These are phyloP conservation scores for Nitzschia sp. DNA, from an alignment of 108 stramenopile genomes.

Conservation along the genomic window DNA sequence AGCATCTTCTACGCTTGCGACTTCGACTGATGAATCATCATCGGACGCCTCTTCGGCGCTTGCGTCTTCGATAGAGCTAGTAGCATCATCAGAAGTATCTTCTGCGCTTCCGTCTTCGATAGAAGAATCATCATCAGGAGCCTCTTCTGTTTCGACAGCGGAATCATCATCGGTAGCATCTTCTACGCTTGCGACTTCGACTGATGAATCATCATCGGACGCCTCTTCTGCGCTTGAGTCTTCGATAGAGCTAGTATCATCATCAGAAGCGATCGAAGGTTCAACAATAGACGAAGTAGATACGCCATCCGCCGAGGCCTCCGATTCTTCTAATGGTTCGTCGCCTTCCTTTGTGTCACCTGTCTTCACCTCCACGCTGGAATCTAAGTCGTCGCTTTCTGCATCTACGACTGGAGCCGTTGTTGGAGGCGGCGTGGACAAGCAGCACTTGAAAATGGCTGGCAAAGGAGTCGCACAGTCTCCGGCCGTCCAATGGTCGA, in stretches of 20 bases:
- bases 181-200: too few species aligned
- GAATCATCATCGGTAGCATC: neutral
- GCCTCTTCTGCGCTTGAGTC: too few species aligned
- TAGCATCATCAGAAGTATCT: neutral
- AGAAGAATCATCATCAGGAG: neutral
- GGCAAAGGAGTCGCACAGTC: constrained; percentile 11
- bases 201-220: too few species aligned
- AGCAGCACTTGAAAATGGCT: constrained; percentile 15
- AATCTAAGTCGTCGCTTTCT: neutral
- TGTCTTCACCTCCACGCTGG: neutral
- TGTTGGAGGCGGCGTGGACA: neutral
- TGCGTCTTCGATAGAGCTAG: neutral
- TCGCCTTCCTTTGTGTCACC: neutral
- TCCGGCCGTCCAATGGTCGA: constrained; percentile 3
- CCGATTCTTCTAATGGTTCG: neutral
- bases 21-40: neutral
- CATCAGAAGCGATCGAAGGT: too few species aligned
- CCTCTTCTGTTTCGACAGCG: neutral
- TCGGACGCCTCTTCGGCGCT: neutral
- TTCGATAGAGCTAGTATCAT: too few species aligned
- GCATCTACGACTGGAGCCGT: neutral
- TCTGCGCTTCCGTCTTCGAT: neutral
- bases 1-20: neutral
- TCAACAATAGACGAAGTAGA: too few species aligned
- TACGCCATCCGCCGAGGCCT: neutral